Conservation (phyloP, 257 asterid species). For the Nicotiana benthamiana region DNA sequence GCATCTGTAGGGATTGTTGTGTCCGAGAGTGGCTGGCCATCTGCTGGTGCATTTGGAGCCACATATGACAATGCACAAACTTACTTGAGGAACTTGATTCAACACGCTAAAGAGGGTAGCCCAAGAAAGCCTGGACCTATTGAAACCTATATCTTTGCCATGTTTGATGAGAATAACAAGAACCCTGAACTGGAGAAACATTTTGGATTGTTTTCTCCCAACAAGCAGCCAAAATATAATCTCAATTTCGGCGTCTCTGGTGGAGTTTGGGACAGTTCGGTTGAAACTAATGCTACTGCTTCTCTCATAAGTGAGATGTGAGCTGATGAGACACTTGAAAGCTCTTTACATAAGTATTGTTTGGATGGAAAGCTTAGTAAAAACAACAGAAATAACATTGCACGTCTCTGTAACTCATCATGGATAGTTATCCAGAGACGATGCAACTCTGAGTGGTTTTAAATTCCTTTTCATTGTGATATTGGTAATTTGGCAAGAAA, state of each 20-base stretch:
- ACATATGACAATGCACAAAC: conserved; percentile 22
- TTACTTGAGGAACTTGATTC: conserved; percentile 22
- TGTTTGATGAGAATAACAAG: conserved; percentile 32
- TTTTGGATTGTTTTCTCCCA: conserved; percentile 25
- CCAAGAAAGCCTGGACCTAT: conserved; percentile 17
- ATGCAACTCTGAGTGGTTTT: neutral
- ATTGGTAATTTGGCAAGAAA: too few species aligned
- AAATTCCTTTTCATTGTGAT: neutral
- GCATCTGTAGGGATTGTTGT: conserved; percentile 22
- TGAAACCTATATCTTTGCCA: conserved; percentile 24
- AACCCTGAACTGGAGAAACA: conserved; percentile 32
- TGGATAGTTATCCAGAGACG: neutral
- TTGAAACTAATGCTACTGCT: too few species aligned
- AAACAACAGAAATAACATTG: neutral
- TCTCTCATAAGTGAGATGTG: too few species aligned
- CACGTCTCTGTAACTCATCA: neutral
- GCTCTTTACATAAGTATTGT: neutral
- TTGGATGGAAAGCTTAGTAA: neutral
- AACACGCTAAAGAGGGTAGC: conserved; percentile 13
- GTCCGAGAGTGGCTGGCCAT: conserved; percentile 49
- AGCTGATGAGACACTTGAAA: too few species aligned
- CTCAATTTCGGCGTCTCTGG: neutral
- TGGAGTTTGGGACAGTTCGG: too few species aligned
- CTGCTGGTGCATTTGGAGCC: conserved; percentile 34
- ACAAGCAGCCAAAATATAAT: conserved; percentile 24